phyloP scores from a whole-genome alignment of 129 eudicot species.

The Sambucus nigra region DNA sequence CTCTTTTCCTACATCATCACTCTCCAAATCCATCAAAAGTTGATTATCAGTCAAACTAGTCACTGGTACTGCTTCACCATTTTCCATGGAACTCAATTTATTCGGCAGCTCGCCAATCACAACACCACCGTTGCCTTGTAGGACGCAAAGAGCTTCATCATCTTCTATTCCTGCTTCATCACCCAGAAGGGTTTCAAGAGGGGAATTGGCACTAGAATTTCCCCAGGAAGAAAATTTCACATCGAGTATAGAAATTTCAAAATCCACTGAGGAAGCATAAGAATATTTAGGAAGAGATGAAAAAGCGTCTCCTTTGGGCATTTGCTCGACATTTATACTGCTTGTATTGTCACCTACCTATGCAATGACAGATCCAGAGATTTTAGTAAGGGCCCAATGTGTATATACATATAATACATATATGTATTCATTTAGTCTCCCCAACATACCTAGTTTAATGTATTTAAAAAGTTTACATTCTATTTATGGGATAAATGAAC shows the following conservation, averaged over 20 bases:
- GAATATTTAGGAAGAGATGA: not conserved
- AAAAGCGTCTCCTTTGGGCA: not conserved
- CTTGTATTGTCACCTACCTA: not conserved
- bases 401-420: too few relatives aligned
- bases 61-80: not conserved
- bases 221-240: constrained; percentile 6
- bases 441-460: too few relatives aligned
- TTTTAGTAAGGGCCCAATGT: too few relatives aligned
- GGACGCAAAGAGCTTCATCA: not conserved
- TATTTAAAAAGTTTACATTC: too few relatives aligned
- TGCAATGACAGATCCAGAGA: not conserved
- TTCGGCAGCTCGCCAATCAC: not conserved
- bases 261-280: constrained; percentile 1
- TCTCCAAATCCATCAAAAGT: constrained; percentile 9
- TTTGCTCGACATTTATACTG: not conserved
- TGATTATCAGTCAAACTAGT: not conserved
- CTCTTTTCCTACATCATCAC: not conserved
- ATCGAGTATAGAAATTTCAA: constrained; percentile 8
- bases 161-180: not conserved
- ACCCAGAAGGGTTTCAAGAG: constrained; percentile 10
- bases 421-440: too few relatives aligned
- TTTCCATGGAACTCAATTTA: not conserved
- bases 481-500: too few relatives aligned
- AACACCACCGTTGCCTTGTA: not conserved
- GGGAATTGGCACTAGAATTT: not conserved